Base-by-base conservation (phyloP, 179 eudicot species). In the Beta lomatogona region DNA sequence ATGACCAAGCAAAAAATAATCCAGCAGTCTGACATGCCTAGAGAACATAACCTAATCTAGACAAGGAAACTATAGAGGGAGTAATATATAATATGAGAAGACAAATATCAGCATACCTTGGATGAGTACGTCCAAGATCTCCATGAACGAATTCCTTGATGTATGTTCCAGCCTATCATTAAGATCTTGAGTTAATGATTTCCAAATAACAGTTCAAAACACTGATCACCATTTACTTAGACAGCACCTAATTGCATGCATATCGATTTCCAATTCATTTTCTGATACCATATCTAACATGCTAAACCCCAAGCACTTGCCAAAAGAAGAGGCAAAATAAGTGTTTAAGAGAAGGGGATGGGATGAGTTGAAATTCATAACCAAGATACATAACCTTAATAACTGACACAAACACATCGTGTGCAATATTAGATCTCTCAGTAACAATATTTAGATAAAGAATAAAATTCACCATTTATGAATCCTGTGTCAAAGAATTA, bases 101-200 rank as follows among this genome's bases (percentile, higher is more conserved):
- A 53, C 8, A 70, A 72, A 9, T 21, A 46, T 46, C 9, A 58
- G 45, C 85, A 83, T 94, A 97, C 99, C 93, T 97, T 52, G 98
- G 99, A 83, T 87, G 82, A 77, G 98, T 97, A 71, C 99, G 98
- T 71, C 98, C 99, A 78, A 97, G 92, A 85, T 97, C 99, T 52
- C 99, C 99, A 73, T 97, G 99, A 80, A 97, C 98, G 87, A 97
- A 97, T 83, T 97, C 99, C 85, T 96, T 97, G 79, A 97, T 93
- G 83, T 97, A 97, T 25, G 98, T 97, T 77, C 99, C 99, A 84
- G 99, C 99, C 99, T 97, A 88, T 59, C 50, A 78, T 54, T 15
- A 28, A 76, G 50, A 70, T 45, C 53, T 52, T n/a, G 28, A n/a
- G 45, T 70, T 73, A 82, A 15, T 54, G 22, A 25, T 61, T 57